Percentiles rank a stretch among this genome's conserved stretches.
phyloP scores from a whole-genome alignment of 345 rosid genomes.

The Aethionema arabicum region DNA sequence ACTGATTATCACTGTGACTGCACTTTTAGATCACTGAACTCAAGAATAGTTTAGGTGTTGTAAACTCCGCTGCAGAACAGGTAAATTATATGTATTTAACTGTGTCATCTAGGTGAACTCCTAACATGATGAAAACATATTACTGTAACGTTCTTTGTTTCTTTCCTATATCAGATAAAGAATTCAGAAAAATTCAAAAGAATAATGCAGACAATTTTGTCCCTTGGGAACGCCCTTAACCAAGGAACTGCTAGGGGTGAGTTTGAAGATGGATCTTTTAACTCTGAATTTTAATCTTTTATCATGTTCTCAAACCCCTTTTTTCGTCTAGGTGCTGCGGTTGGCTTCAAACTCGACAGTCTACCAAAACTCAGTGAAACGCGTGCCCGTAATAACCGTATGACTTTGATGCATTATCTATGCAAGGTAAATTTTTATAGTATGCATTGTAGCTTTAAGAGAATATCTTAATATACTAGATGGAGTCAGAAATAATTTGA shows the following conservation, averaged over 20 bases:
- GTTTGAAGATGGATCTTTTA: slow-evolving; percentile 31
- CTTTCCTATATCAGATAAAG: slow-evolving; percentile 30
- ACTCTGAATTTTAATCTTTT: slow-evolving; percentile 12
- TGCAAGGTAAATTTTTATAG: slow-evolving; percentile 65
- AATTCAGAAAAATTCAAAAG: slow-evolving; percentile 68
- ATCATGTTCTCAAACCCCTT: slow-evolving; percentile 19
- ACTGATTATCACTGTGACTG: slow-evolving; percentile 23
- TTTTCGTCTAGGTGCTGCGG: slow-evolving; percentile 67
- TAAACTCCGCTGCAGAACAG: slow-evolving; percentile 83
- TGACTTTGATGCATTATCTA: slow-evolving; percentile 97
- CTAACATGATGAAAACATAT: slow-evolving; percentile 8
- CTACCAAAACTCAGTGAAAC: slow-evolving; percentile 94
- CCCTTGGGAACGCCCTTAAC: slow-evolving; percentile 91
- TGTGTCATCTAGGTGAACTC: slow-evolving; percentile 8
- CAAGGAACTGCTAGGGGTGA: slow-evolving; percentile 98
- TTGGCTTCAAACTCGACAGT: slow-evolving; percentile 91
- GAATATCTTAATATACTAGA: background rate
- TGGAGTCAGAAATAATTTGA: slow-evolving; percentile 15
- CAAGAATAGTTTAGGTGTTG: slow-evolving; percentile 59
- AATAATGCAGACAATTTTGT: slow-evolving; percentile 93
- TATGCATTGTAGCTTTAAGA: slow-evolving; percentile 2
- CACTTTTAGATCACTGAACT: slow-evolving; percentile 73
- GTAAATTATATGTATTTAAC: slow-evolving; percentile 38
- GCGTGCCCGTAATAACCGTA: slow-evolving; percentile 79
- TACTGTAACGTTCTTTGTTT: slow-evolving; percentile 5